phyloP scores from a whole-genome alignment of 2,329 filamentous ascomycete genomes.

The Colletotrichum sp. region DNA sequence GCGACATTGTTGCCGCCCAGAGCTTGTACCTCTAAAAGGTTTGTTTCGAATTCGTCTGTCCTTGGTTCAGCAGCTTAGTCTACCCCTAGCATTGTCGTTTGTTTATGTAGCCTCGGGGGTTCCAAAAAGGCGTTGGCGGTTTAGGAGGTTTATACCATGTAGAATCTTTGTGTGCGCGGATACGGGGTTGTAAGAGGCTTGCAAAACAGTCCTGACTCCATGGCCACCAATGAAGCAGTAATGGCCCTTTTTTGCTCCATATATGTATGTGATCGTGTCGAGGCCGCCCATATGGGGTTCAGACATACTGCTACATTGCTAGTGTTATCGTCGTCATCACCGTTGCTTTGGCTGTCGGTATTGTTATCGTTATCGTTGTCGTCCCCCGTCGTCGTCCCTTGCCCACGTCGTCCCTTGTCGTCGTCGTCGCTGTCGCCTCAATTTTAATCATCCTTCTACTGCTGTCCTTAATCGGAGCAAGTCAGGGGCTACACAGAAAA shows the following conservation, averaged over 20 bases:
- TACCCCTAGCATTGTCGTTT: background rate
- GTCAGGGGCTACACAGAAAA: background rate
- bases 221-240: constrained; percentile 23
- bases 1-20: constrained; percentile 95
- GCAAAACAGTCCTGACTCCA: background rate
- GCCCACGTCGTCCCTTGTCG: background rate
- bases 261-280: background rate
- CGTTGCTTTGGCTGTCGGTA: no score
- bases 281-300: background rate
- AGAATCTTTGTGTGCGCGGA: constrained; percentile 15
- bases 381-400: no score
- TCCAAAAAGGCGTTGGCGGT: constrained; percentile 9
- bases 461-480: background rate
- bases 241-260: constrained; percentile 12
- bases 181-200: constrained; percentile 1
- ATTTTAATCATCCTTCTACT: background rate
- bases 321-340: background rate
- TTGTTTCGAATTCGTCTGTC: background rate
- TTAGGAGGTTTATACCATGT: constrained; percentile 11
- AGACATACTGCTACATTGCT: background rate
- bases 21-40: constrained; percentile 79
- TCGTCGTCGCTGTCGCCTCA: background rate
- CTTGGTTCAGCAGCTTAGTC: background rate
- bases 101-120: constrained; percentile 10
- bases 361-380: background rate